Evolutionary conservation across 2,329 filamentous ascomycete species (phyloP).

Genomic region (Talaromyces sp.): DNA sequence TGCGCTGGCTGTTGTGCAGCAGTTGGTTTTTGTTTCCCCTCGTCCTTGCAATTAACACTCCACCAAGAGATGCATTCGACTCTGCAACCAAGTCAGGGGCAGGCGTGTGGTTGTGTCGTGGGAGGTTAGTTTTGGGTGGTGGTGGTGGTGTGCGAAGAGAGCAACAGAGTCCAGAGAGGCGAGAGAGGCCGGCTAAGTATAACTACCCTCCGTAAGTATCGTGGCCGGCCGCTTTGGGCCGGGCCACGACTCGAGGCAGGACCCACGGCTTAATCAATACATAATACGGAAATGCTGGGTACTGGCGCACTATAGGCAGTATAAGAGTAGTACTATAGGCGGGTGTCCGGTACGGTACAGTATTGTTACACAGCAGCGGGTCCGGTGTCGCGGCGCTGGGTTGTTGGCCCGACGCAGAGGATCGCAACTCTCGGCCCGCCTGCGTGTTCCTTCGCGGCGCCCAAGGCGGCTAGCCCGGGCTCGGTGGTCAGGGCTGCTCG

Average conservation of each 20-base stretch:
- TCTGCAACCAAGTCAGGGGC: background rate
- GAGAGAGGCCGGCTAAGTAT: background rate
- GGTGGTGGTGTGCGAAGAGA: background rate
- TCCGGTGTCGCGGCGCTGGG: background rate
- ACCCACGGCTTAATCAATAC: background rate
- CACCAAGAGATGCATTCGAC: background rate
- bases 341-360: background rate
- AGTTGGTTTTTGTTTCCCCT: background rate
- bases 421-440: background rate
- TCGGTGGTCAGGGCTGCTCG: too few species aligned
- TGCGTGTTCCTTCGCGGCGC: background rate
- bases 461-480: background rate
- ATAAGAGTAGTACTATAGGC: background rate
- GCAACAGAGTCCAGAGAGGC: too few species aligned
- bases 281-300: too few species aligned
- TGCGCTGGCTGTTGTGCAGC: background rate
- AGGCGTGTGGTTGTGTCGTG: background rate
- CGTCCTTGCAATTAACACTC: background rate
- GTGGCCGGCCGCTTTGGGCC: background rate
- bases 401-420: background rate
- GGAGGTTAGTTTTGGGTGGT: background rate
- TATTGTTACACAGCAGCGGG: background rate
- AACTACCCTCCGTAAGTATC: background rate
- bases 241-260: background rate
- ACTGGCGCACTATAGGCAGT: background rate